phyloP scores from a whole-genome alignment of 2,329 filamentous ascomycete species.

The Xylariomycetidae sp. region DNA sequence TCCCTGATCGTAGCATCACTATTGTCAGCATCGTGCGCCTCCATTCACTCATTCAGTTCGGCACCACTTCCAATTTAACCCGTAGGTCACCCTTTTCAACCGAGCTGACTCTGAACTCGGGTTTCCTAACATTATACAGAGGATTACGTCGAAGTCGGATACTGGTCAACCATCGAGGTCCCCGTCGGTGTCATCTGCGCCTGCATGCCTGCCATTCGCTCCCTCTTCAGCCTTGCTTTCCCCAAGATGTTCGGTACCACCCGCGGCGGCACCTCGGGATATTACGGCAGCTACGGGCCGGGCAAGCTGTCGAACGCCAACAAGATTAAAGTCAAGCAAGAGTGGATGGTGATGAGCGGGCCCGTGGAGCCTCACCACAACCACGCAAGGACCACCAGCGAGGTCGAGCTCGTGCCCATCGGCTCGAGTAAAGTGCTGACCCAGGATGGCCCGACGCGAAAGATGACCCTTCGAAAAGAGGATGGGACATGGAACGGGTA shows the following conservation, averaged over 20 bases:
- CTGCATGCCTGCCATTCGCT: conserved; percentile 28
- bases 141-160: conserved; percentile 26
- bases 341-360: conserved; percentile 23
- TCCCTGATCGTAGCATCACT: conserved; percentile 17
- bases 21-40: conserved; percentile 26
- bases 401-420: too few species aligned
- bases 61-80: conserved; percentile 20
- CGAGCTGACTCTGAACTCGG: conserved; percentile 5
- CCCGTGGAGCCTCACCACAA: conserved; percentile 8
- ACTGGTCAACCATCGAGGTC: conserved; percentile 31
- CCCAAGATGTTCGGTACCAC: conserved; percentile 24
- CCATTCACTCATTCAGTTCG: conserved; percentile 21
- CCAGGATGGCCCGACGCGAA: too few species aligned
- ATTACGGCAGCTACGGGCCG: conserved; percentile 1
- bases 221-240: conserved; percentile 22
- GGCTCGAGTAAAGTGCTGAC: too few species aligned
- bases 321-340: conserved; percentile 24
- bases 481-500: too few species aligned
- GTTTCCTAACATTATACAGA: conserved; percentile 14
- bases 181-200: conserved; percentile 27
- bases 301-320: conserved; percentile 1
- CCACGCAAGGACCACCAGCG: too few species aligned
- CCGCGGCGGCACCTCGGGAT: conserved; percentile 10
- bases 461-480: too few species aligned
- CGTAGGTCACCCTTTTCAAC: conserved; percentile 14